phyloP scores from a whole-genome alignment of 179 eudicot genomes.

The Beta corolliflora region DNA sequence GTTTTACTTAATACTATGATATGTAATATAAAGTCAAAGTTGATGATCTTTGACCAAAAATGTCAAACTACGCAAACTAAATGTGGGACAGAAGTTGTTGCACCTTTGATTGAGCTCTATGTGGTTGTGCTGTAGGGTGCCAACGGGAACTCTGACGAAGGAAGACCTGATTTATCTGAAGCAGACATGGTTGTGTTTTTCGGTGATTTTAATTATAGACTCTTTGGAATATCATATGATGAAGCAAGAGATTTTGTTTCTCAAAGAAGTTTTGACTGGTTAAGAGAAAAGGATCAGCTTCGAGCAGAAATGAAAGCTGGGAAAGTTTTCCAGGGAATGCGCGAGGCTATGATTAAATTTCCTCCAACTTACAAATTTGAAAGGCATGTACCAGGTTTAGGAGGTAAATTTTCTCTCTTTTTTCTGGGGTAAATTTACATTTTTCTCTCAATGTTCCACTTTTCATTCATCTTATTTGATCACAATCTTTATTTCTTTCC shows the following conservation, averaged over 20 bases:
- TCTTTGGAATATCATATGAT: constrained; percentile 95
- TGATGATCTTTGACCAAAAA: too few relatives aligned
- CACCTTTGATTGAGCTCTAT: constrained; percentile 10
- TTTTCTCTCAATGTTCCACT: not conserved
- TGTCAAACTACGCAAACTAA: too few relatives aligned
- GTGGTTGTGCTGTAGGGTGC: constrained; percentile 39
- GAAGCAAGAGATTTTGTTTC: constrained; percentile 99
- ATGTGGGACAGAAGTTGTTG: not conserved
- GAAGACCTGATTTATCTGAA: constrained; percentile 85
- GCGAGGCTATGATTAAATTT: constrained; percentile 82
- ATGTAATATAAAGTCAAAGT: too few relatives aligned
- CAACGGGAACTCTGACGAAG: constrained; percentile 59
- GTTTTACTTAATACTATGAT: too few relatives aligned
- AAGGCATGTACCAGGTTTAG: constrained; percentile 81
- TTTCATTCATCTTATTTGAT: not conserved
- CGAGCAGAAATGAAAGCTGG: constrained; percentile 99
- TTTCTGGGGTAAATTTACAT: not conserved
- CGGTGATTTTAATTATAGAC: constrained; percentile 97
- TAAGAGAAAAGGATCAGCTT: constrained; percentile 94
- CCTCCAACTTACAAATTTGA: constrained; percentile 99
- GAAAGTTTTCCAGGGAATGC: constrained; percentile 98
- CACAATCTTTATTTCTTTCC: not conserved
- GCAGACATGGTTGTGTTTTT: constrained; percentile 89
- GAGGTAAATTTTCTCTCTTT: constrained; percentile 52
- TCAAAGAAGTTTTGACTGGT: constrained; percentile 98